These are phyloP conservation scores for Pisolithus microcarpus DNA, from an alignment of 768 basidiomycete species.

Conservation along the genomic window DNA sequence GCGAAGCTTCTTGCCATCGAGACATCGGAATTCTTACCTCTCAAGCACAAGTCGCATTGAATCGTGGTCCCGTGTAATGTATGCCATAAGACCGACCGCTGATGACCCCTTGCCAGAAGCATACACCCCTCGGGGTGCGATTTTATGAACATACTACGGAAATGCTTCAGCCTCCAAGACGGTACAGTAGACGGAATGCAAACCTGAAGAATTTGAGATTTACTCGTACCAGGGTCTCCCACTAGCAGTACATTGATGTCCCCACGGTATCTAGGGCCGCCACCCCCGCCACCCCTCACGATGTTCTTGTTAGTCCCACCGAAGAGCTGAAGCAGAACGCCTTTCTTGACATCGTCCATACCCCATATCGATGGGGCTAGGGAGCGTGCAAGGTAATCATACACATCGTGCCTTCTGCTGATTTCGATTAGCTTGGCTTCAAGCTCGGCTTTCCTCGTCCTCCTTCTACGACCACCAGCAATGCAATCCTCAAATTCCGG, in stretches of 20 bases:
- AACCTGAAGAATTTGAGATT: conserved; percentile 91
- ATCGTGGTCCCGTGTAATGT: conserved; percentile 96
- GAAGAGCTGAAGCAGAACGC: too few species aligned
- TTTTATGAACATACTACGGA: conserved; percentile 91
- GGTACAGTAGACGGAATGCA: conserved; percentile 10
- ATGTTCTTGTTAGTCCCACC: too few species aligned
- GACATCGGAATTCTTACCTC: conserved; percentile 47
- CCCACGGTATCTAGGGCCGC: conserved; percentile 94
- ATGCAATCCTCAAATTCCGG: conserved; percentile 49
- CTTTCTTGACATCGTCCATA: too few species aligned
- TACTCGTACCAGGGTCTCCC: conserved; percentile 95
- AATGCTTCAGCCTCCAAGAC: background rate
- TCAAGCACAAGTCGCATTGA: conserved; percentile 97
- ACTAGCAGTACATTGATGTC: conserved; percentile 98
- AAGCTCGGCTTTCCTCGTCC: conserved; percentile 56
- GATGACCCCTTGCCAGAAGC: conserved; percentile 98
- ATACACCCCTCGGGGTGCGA: conserved; percentile 95
- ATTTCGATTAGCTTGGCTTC: conserved; percentile 73
- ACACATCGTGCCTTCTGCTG: conserved; percentile 73
- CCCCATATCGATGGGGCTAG: conserved; percentile 96
- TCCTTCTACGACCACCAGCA: conserved; percentile 29
- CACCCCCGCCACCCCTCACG: too few species aligned
- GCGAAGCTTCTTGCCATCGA: too few species aligned
- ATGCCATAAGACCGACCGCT: conserved; percentile 96
- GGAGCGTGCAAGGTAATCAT: conserved; percentile 75